Percentiles rank a stretch among this genome's conserved stretches.
phyloP scores from a whole-genome alignment of 345 rosid species.

The Moringa oleifera region DNA sequence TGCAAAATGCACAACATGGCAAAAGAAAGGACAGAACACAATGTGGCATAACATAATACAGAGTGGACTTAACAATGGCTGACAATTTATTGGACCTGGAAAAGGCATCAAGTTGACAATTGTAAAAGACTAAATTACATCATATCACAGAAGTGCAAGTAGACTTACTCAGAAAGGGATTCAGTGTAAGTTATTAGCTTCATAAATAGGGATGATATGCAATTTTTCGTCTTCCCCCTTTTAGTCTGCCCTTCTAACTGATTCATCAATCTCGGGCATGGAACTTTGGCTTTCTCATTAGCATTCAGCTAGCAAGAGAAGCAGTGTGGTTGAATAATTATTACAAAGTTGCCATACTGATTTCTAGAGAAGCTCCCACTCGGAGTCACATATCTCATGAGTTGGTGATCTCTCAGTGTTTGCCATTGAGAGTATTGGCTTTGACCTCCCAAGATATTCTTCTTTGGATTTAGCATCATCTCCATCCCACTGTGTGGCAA shows the following conservation, averaged over 20 bases:
- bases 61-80: neutral
- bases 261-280: neutral
- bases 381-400: constrained; percentile 39
- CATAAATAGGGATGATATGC: too few species aligned
- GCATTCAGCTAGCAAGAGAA: constrained; percentile 2
- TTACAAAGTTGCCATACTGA: constrained; percentile 8
- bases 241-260: neutral
- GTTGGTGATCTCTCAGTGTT: constrained; percentile 18
- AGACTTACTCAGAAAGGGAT: neutral
- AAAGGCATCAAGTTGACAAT: neutral
- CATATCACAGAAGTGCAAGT: neutral
- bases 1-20: too few species aligned
- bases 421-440: constrained; percentile 20
- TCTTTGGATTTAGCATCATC: constrained; percentile 19
- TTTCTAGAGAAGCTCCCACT: constrained; percentile 72
- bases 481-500: constrained; percentile 33
- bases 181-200: too few species aligned
- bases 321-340: neutral
- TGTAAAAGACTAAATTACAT: neutral
- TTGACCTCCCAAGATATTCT: constrained; percentile 16
- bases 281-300: constrained; percentile 12
- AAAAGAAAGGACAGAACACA: too few species aligned
- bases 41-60: too few species aligned
- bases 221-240: neutral
- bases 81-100: neutral